A percentile compares a stretch with the other conserved stretches of the same genome.
These are phyloP conservation scores for Isabelozyma pseudorhagii DNA, from an alignment of 805 yeast genomes.

Conservation along the genomic window DNA sequence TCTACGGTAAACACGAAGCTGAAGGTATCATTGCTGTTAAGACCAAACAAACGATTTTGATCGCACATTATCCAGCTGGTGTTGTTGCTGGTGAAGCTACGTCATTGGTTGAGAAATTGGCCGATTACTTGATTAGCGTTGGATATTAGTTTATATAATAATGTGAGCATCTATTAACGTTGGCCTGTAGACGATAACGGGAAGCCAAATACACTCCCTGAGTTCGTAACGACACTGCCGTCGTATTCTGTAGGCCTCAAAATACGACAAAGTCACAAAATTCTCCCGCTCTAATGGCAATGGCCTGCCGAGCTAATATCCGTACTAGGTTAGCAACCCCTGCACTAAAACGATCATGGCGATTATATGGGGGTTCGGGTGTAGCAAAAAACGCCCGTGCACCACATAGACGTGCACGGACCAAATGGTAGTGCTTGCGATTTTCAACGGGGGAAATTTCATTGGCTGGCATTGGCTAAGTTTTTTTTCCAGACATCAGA, in stretches of 20 bases:
- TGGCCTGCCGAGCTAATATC: no score
- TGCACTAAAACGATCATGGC: no score
- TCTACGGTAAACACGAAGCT: conserved; percentile 87
- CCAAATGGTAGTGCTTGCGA: not conserved
- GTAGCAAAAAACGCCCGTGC: not conserved
- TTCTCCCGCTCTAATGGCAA: not conserved
- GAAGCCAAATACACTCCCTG: no score
- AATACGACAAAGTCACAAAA: not conserved
- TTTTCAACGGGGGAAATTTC: not conserved
- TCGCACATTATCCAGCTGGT: conserved; percentile 93
- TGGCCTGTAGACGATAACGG: no score
- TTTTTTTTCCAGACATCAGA: not conserved
- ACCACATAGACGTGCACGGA: not conserved
- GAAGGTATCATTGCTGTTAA: conserved; percentile 89
- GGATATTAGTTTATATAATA: conserved; percentile 51
- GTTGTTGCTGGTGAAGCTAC: conserved; percentile 95
- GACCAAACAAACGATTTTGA: conserved; percentile 86
- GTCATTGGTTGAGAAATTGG: conserved; percentile 89
- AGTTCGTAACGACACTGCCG: no score
- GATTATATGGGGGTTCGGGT: no score
- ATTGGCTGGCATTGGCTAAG: not conserved
- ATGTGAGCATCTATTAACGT: not conserved
- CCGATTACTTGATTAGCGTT: conserved; percentile 87
- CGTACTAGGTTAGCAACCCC: no score
- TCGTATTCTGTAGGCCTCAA: not conserved